Conservation (phyloP, 2,329 filamentous ascomycete genomes). For the Penicillium crustosum region DNA sequence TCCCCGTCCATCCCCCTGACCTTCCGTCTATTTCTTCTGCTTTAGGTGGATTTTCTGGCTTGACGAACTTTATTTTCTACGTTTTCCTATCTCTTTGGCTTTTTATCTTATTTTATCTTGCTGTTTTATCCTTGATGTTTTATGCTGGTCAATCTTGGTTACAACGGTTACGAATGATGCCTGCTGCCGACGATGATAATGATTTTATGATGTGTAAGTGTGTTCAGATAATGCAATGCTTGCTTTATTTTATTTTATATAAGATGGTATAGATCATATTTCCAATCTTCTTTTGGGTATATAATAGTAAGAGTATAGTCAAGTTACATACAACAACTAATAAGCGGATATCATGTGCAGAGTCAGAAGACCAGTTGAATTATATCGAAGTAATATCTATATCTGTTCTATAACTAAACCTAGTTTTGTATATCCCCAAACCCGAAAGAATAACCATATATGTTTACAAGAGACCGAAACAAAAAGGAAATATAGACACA, state of each 20-base stretch:
- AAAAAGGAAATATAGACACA: not conserved
- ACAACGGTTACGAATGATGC: slow-evolving; percentile 2
- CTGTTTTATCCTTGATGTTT: slow-evolving; percentile 6
- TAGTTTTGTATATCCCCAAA: not conserved
- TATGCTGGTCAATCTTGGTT: not conserved
- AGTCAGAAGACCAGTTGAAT: not conserved
- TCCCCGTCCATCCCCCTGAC: not conserved
- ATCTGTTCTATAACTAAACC: not conserved
- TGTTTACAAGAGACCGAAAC: not conserved
- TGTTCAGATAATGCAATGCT: slow-evolving; percentile 10
- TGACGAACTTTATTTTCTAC: not conserved
- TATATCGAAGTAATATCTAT: not conserved
- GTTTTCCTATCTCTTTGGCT: not conserved
- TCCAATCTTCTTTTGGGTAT: not conserved
- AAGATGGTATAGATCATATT: not conserved
- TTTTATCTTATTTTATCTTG: not conserved
- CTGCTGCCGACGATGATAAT: slow-evolving; percentile 16
- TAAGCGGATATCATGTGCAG: not conserved
- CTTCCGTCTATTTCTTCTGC: not conserved
- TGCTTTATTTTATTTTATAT: not conserved
- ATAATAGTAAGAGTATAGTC: no score
- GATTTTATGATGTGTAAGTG: slow-evolving; percentile 16
- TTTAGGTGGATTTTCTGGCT: not conserved
- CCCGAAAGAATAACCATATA: not conserved
- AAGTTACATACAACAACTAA: not conserved